These are phyloP conservation scores for Colletotrichum eremochloae DNA, from an alignment of 2,329 filamentous ascomycete species.

Conservation along the genomic window DNA sequence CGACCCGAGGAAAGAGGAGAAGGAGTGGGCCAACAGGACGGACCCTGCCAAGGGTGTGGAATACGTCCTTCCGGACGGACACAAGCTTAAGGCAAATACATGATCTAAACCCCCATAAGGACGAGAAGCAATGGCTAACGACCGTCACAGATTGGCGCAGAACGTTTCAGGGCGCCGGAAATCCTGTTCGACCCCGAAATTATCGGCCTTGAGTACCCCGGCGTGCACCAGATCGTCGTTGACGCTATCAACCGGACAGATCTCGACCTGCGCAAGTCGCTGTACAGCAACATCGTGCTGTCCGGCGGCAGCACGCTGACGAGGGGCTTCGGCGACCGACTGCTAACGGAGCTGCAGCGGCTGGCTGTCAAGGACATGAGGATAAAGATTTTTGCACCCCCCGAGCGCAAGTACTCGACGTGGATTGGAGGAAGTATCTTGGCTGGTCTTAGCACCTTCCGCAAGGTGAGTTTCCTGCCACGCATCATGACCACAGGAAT, in stretches of 20 bases:
- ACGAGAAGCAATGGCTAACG: neutral
- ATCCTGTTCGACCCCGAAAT: conserved; percentile 98
- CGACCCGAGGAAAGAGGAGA: conserved; percentile 94
- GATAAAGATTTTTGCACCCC: conserved; percentile 98
- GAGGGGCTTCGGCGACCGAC: conserved; percentile 94
- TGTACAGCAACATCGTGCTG: conserved; percentile 97
- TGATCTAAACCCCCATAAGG: neutral
- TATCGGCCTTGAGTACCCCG: conserved; percentile 95
- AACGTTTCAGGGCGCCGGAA: conserved; percentile 95
- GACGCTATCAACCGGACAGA: conserved; percentile 96
- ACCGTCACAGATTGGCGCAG: conserved; percentile 79
- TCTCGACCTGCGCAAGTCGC: conserved; percentile 91
- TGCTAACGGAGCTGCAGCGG: conserved; percentile 92
- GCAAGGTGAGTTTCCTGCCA: conserved; percentile 76
- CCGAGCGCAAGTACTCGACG: conserved; percentile 97
- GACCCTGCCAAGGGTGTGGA: conserved; percentile 85
- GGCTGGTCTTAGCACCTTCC: conserved; percentile 95
- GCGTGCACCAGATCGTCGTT: conserved; percentile 97
- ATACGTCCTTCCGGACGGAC: conserved; percentile 91
- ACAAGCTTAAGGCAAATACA: conserved; percentile 84
- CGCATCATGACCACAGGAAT: neutral
- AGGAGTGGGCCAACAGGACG: conserved; percentile 86
- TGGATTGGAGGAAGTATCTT: conserved; percentile 99
- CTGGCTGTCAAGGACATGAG: conserved; percentile 98
- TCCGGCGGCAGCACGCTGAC: conserved; percentile 96